These are phyloP conservation scores for Areca catechu DNA, from an alignment of 176 grass and related monocot species.

Conservation along the genomic window DNA sequence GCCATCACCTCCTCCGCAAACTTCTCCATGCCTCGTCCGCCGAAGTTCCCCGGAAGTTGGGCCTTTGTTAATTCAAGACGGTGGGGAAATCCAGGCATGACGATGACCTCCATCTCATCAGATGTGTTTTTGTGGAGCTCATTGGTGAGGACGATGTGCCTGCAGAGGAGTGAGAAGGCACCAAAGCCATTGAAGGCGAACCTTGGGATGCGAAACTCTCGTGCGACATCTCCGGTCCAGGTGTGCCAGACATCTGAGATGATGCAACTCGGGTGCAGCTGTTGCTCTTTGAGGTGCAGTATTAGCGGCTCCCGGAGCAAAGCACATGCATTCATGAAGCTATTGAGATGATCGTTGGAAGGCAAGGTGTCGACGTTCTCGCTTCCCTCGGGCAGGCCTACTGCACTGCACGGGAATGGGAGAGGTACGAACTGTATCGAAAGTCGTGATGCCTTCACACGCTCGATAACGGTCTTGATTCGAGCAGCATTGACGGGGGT, in stretches of 20 bases:
- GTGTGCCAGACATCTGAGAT: slow-evolving; percentile 17
- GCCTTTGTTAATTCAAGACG: slow-evolving; percentile 9
- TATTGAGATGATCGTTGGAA: background rate
- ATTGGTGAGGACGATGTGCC: background rate
- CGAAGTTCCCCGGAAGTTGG: background rate
- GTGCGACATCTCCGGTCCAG: slow-evolving; percentile 21
- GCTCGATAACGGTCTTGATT: slow-evolving; percentile 20
- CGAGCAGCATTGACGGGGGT: slow-evolving; percentile 32
- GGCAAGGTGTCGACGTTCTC: slow-evolving; percentile 25
- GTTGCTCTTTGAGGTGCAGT: slow-evolving; percentile 12
- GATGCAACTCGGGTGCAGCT: slow-evolving; percentile 16
- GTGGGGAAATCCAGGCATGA: slow-evolving; percentile 25
- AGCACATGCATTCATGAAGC: slow-evolving; percentile 13
- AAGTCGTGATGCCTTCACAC: slow-evolving; percentile 5
- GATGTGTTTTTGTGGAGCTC: background rate
- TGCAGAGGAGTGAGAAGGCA: slow-evolving; percentile 20
- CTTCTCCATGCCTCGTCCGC: background rate
- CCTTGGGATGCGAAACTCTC: slow-evolving; percentile 23
- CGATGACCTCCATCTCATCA: slow-evolving; percentile 17
- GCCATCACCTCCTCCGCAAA: background rate
- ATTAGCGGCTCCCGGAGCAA: slow-evolving; percentile 18
- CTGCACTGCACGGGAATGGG: slow-evolving; percentile 15
- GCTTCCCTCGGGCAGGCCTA: slow-evolving; percentile 12
- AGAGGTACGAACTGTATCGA: slow-evolving; percentile 9
- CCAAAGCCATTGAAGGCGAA: slow-evolving; percentile 12